Percentiles rank a stretch among this genome's conserved stretches.
These are phyloP conservation scores for Usnea hakonensis DNA, from an alignment of 495 filamentous ascomycete species.

Conservation along the genomic window DNA sequence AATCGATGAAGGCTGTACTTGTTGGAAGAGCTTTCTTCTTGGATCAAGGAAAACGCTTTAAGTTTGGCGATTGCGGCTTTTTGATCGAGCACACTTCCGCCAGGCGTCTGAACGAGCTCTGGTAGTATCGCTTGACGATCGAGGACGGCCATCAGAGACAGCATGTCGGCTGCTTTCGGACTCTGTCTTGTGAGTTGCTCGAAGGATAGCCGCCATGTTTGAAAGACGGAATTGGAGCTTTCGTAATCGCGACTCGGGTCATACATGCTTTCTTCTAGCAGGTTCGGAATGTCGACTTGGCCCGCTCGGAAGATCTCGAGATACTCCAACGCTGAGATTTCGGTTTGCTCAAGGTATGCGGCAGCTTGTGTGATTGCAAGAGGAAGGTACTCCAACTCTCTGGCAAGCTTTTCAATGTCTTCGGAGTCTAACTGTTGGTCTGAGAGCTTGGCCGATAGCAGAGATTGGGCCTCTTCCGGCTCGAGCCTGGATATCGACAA, in stretches of 20 bases:
- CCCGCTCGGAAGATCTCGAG: conserved; percentile 16
- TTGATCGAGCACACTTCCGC: conserved; percentile 18
- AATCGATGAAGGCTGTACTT: conserved; percentile 24
- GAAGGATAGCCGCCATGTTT: conserved; percentile 44
- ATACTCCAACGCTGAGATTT: conserved; percentile 22
- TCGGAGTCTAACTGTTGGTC: conserved; percentile 5
- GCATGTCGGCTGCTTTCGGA: conserved; percentile 29
- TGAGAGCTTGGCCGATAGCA: conserved; percentile 13
- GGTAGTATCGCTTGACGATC: conserved; percentile 35
- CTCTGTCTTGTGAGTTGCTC: conserved; percentile 31
- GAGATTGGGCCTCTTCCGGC: conserved; percentile 7
- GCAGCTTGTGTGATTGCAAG: conserved; percentile 29
- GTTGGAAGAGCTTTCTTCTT: conserved; percentile 10
- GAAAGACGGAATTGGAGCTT: conserved; percentile 32
- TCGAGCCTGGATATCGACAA: conserved; percentile 15
- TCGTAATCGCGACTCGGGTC: conserved; percentile 28
- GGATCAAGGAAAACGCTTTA: conserved; percentile 26
- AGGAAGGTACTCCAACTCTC: conserved; percentile 24
- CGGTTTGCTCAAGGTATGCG: conserved; percentile 23
- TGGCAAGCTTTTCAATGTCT: conserved; percentile 12
- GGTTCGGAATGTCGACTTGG: conserved; percentile 17
- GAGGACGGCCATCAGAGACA: conserved; percentile 40
- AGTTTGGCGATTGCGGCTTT: conserved; percentile 17
- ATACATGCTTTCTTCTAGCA: conserved; percentile 16
- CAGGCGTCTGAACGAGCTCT: conserved; percentile 19